Percentiles rank a stretch among this genome's conserved stretches.
These are phyloP conservation scores for Echeveria elegans DNA, from an alignment of 164 flowering plant genomes.

Conservation along the genomic window DNA sequence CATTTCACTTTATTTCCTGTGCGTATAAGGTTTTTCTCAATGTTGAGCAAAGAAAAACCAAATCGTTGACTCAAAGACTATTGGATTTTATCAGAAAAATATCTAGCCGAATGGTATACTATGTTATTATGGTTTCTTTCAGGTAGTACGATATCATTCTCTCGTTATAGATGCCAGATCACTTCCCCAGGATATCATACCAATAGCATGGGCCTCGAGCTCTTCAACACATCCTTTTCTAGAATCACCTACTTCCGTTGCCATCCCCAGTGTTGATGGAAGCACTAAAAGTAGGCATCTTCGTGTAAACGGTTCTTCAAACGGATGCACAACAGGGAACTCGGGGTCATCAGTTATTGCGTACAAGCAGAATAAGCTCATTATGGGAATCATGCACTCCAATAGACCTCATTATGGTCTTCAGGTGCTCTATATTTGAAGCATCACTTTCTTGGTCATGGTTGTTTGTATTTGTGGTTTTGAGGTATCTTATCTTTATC, in stretches of 20 bases:
- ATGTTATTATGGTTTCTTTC: conserved; percentile 18
- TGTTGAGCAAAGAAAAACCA: background rate
- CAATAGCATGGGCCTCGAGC: conserved; percentile 85
- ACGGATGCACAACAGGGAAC: conserved; percentile 7
- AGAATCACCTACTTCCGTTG: conserved; percentile 21
- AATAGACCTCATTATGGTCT: conserved; percentile 91
- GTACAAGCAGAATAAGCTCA: conserved; percentile 24
- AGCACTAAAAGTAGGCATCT: conserved; percentile 1
- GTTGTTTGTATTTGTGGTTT: background rate
- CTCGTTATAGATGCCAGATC: conserved; percentile 69
- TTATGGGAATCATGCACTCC: conserved; percentile 89
- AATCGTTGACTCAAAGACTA: too few relatives aligned
- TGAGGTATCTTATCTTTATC: background rate
- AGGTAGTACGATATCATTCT: conserved; percentile 98
- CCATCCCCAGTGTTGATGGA: conserved; percentile 14
- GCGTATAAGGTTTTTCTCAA: background rate
- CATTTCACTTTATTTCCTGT: background rate
- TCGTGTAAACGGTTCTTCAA: background rate
- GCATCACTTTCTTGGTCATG: conserved; percentile 10
- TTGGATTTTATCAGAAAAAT: background rate
- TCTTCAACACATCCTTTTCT: conserved; percentile 38
- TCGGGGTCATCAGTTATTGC: conserved; percentile 18
- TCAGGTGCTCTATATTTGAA: conserved; percentile 42
- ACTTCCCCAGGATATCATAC: conserved; percentile 71
- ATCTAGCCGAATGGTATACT: background rate